Conservation (phyloP, 306 rosid genomes). For the Glycyrrhiza uralensis region DNA sequence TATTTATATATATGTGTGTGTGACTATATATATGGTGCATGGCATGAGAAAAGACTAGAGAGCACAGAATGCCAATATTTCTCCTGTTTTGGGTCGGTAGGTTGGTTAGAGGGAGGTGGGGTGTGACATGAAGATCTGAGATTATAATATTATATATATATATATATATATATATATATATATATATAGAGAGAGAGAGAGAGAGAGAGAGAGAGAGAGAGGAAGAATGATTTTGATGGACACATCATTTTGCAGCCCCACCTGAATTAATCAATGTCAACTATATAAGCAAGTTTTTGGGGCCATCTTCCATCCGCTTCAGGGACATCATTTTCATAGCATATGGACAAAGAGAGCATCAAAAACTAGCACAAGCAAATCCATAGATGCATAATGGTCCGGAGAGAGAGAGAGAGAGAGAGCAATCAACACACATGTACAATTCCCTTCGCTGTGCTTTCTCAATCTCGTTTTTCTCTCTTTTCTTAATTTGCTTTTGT, state of each 20-base stretch:
- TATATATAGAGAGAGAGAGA: too few species aligned
- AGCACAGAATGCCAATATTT: too few species aligned
- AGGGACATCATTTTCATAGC: constrained; percentile 18
- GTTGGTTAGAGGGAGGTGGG: too few species aligned
- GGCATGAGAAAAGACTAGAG: too few species aligned
- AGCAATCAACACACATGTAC: background rate
- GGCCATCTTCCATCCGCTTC: constrained; percentile 12
- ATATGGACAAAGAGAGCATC: constrained; percentile 15
- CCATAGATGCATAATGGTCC: constrained; percentile 9
- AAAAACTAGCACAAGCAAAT: background rate
- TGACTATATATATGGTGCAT: too few species aligned
- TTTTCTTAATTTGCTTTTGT: background rate
- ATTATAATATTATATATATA: too few species aligned
- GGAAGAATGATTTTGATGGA: background rate
- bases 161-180: too few species aligned
- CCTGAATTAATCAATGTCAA: background rate
- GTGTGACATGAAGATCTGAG: too few species aligned
- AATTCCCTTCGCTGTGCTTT: background rate
- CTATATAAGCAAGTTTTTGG: background rate
- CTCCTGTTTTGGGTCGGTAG: too few species aligned
- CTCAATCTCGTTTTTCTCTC: background rate
- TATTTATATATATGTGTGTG: too few species aligned
- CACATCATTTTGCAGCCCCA: constrained; percentile 4
- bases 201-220: too few species aligned
- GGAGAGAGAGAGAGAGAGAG: too few species aligned